Evolutionary conservation across 371 early-diverging fungal species (phyloP), one percentile per base, ranked within the genome.

Genomic region (Blakeslea trispora): DNA sequence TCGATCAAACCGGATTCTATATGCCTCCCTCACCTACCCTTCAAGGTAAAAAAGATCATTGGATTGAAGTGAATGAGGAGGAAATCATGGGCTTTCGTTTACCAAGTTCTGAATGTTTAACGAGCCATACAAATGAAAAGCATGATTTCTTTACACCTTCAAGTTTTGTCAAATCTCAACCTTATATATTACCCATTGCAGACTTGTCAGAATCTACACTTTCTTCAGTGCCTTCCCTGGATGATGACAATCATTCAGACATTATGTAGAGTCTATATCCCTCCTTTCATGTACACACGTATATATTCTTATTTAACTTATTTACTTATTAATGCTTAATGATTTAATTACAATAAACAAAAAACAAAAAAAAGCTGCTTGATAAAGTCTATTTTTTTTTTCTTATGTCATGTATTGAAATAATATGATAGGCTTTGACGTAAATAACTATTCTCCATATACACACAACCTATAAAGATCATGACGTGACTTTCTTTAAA

Each of bases 131-230:
- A 6, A 57, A 48, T 10, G 66, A 69, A 42, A 59, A 66, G 31
- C 69, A 66, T 58, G 61, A 63, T 18, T 74, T 74, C 28, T 74
- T 50, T 48, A 74, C 74, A 11, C 74, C 74, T 10, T 74, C 74
- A 2, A 61, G 45, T 11, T 55, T 61, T 55, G 55, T 64, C 15
- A 35, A 59, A 31, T 19, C 42, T 15, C 59, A 64, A 21, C 56
- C 64, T 21, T 64, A 64, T 11, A 50, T 64, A 42, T 45, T 64
- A 11, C 55, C 59, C 11, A 24, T 40, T 13, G n/a, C 31, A 13
- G n/a, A 35, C 44, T 40, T 55, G 44, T 59, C 59, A 50, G 60
- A 55, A 6, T 61, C 62, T 31, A 43, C 43, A n/a, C n/a, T 64
- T 13, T 59, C 64, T 21, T n/a, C 52, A 15, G 52, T 43, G 13